These are phyloP conservation scores for Boletus smithii DNA, from an alignment of 1,284 basidiomycete genomes.

Conservation along the genomic window DNA sequence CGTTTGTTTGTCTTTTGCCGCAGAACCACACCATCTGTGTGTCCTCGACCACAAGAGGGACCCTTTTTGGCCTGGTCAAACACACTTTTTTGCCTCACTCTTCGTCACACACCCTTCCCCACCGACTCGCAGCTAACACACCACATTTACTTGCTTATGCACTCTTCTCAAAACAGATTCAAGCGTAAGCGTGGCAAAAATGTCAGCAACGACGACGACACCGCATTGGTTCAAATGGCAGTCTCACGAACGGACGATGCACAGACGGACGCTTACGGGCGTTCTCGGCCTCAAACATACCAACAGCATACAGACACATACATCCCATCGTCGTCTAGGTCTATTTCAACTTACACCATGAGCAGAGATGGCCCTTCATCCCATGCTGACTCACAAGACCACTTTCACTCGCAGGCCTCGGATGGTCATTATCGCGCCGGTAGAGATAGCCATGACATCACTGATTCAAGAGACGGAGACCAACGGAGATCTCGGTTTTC, in stretches of 20 bases:
- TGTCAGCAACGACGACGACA: slow-evolving; percentile 48
- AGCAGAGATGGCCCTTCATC: slow-evolving; percentile 50
- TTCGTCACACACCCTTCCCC: slow-evolving; percentile 23
- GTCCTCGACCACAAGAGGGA: slow-evolving; percentile 21
- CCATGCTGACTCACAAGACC: slow-evolving; percentile 50
- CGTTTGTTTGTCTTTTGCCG: slow-evolving; percentile 32
- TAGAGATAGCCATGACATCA: slow-evolving; percentile 48
- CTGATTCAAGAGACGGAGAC: slow-evolving; percentile 42
- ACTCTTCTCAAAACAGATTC: slow-evolving; percentile 45
- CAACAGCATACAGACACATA: slow-evolving; percentile 49
- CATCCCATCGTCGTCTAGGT: slow-evolving; percentile 44
- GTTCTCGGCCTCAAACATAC: slow-evolving; percentile 37
- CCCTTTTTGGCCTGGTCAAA: slow-evolving; percentile 29
- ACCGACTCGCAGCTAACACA: slow-evolving; percentile 31
- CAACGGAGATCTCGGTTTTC: slow-evolving; percentile 41
- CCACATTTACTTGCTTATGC: slow-evolving; percentile 40
- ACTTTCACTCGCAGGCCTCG: slow-evolving; percentile 44
- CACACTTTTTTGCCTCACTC: slow-evolving; percentile 24
- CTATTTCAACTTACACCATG: slow-evolving; percentile 39
- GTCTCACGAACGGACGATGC: slow-evolving; percentile 50
- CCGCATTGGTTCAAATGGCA: slow-evolving; percentile 37
- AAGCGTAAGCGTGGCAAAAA: slow-evolving; percentile 48
- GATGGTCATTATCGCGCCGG: slow-evolving; percentile 49
- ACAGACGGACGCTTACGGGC: slow-evolving; percentile 42
- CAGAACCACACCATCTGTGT: slow-evolving; percentile 19